Evolutionary conservation across 2,329 filamentous ascomycete species (phyloP).

Genomic region (Graphiopsis chlorocephala): DNA sequence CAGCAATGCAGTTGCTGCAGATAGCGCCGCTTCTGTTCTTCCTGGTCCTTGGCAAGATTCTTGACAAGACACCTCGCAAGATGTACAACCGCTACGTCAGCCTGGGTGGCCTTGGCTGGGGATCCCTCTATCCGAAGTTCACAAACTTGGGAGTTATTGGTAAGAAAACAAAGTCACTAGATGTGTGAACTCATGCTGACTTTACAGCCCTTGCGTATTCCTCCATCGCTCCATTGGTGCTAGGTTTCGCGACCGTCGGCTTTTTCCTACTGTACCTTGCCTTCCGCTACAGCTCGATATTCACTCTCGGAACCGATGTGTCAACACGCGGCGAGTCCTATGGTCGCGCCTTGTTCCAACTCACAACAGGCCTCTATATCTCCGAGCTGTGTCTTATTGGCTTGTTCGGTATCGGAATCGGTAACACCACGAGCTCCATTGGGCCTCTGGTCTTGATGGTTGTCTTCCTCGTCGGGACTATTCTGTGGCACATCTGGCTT

Average conservation of each 20-base stretch:
- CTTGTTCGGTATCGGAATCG: slow-evolving; percentile 42
- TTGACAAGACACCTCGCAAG: slow-evolving; percentile 44
- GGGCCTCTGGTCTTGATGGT: slow-evolving; percentile 44
- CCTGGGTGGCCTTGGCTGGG: slow-evolving; percentile 42
- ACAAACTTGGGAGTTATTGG: slow-evolving; percentile 40
- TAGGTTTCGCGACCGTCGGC: slow-evolving; percentile 44
- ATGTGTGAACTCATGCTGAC: neutral
- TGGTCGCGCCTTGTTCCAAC: slow-evolving; percentile 43
- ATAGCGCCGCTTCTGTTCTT: slow-evolving; percentile 30
- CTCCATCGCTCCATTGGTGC: slow-evolving; percentile 45
- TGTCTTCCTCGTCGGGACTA: slow-evolving; percentile 39
- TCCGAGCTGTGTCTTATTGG: slow-evolving; percentile 47
- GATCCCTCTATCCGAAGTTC: slow-evolving; percentile 43
- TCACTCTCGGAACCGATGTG: slow-evolving; percentile 43
- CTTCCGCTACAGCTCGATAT: slow-evolving; percentile 50
- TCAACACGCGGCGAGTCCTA: slow-evolving; percentile 46
- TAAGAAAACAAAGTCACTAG: slow-evolving; percentile 10
- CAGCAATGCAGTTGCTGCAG: slow-evolving; percentile 29
- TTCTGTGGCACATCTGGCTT: slow-evolving; percentile 41
- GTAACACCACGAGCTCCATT: slow-evolving; percentile 29
- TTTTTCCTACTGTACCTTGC: slow-evolving; percentile 46
- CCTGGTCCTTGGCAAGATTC: slow-evolving; percentile 29
- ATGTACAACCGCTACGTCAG: slow-evolving; percentile 43
- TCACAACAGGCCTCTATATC: slow-evolving; percentile 46
- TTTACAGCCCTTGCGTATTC: slow-evolving; percentile 42